phyloP scores from a whole-genome alignment of 176 grass and related monocot species.

The Cenchrus americanus region DNA sequence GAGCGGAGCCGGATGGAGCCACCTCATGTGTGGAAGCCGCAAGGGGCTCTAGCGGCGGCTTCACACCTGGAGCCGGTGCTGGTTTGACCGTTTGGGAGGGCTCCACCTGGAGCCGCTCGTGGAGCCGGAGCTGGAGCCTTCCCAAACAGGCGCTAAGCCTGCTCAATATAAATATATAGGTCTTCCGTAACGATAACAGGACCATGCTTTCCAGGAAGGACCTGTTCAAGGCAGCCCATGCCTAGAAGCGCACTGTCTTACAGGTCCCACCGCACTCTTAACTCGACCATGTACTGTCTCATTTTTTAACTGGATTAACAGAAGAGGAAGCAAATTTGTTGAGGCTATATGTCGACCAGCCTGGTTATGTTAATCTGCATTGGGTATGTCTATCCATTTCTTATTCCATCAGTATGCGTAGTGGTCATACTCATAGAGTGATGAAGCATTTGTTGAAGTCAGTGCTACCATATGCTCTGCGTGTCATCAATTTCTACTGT shows the following conservation, averaged over 20 bases:
- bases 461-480: neutral
- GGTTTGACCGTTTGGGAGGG: too few species aligned
- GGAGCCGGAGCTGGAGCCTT: too few species aligned
- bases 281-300: neutral
- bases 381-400: slow-evolving; percentile 61
- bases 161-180: slow-evolving; percentile 40
- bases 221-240: slow-evolving; percentile 80
- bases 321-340: slow-evolving; percentile 84
- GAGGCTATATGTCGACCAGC: slow-evolving; percentile 81
- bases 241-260: slow-evolving; percentile 82
- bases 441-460: too few species aligned
- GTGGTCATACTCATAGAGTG: too few species aligned
- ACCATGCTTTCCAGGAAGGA: slow-evolving; percentile 82
- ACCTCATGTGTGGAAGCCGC: too few species aligned
- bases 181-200: slow-evolving; percentile 88
- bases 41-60: too few species aligned
- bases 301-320: slow-evolving; percentile 45
- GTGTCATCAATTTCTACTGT: too few species aligned
- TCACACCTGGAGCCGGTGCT: too few species aligned
- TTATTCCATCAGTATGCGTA: neutral
- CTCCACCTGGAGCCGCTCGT: too few species aligned
- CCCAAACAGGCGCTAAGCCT: neutral
- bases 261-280: slow-evolving; percentile 47
- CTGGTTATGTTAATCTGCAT: slow-evolving; percentile 89
- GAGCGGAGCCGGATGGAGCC: too few species aligned